These are phyloP conservation scores for Wallacemonas sp. DNA, from an alignment of 208 protist species.

Conservation along the genomic window DNA sequence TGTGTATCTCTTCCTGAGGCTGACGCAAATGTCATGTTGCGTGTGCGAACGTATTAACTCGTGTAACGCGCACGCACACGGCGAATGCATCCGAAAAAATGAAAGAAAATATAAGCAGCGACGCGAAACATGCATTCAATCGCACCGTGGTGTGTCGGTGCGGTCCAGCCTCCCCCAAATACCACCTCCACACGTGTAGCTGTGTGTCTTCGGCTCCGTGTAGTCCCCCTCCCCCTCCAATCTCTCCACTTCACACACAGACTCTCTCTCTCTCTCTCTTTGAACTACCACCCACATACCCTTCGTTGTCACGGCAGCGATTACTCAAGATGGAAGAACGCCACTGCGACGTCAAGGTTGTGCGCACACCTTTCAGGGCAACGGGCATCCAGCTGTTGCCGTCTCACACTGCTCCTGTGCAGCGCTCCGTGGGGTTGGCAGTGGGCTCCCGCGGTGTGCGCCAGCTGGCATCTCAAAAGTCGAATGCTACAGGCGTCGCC, in stretches of 20 bases:
- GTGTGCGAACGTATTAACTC: too few relatives aligned
- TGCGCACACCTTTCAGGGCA: slow-evolving; percentile 67
- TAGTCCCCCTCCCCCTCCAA: not conserved
- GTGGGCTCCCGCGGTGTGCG: slow-evolving; percentile 26
- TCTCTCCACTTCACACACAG: too few relatives aligned
- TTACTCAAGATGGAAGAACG: slow-evolving; percentile 11
- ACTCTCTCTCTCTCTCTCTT: slow-evolving; percentile 9
- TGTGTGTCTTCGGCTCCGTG: too few relatives aligned
- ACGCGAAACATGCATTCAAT: too few relatives aligned
- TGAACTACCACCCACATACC: slow-evolving; percentile 3
- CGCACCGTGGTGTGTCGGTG: too few relatives aligned
- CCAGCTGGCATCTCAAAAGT: slow-evolving; percentile 20
- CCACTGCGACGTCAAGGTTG: slow-evolving; percentile 39
- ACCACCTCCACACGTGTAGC: too few relatives aligned
- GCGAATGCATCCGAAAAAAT: too few relatives aligned
- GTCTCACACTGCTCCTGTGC: not conserved
- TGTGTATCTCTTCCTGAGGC: too few relatives aligned
- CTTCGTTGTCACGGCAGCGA: not conserved
- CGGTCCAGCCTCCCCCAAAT: too few relatives aligned
- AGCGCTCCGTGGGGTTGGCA: not conserved
- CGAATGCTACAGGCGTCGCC: not conserved
- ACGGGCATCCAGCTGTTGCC: slow-evolving; percentile 51
- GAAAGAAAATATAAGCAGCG: too few relatives aligned
- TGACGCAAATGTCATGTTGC: too few relatives aligned
- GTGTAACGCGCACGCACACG: too few relatives aligned